Base-by-base conservation (phyloP, 441 rosid genomes). In the Bocquillonia castaneifolia region DNA sequence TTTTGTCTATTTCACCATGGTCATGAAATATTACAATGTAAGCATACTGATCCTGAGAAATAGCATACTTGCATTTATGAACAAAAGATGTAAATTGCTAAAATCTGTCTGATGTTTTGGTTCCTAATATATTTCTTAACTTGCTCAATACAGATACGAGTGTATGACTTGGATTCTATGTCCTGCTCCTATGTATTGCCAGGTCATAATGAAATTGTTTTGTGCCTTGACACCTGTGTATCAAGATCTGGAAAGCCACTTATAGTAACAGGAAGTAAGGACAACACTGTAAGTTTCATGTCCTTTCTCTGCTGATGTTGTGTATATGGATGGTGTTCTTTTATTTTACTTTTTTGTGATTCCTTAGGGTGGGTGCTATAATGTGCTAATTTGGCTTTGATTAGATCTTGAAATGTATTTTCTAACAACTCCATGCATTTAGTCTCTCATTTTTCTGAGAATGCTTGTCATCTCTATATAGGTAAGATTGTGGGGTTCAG, bases 401-500 rank as follows among this genome's bases (percentile, higher is more conserved):
- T n/a, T n/a, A n/a, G n/a, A n/a, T n/a, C n/a, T n/a, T n/a, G n/a
- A n/a, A n/a, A n/a, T n/a, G n/a, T 47, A 44, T 36, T 13, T 32
- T 31, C n/a, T 51, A 64, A 48, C 45, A 36, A 53, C 29, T 45
- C 22, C 14, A 22, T 54, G 39, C 18, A 48, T 64, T 26, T 67
- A 12, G 18, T 52, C 53, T 69, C 15, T 40, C 37, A 39, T 14
- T 64, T 51, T 31, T 53, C 44, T 69, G 23, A 55, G 51, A 8
- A 60, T 18, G 10, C 25, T 44, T 59, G 29, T 28, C 40, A 31
- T 73, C 68, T 79, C 59, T 67, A 29, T 80, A 59, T 71, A 94
- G 99, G 92, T 90, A 71, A 85, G 99, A 80, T 77, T 94, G 66
- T 94, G 99, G 98, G 91, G 88, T 20, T 69, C 91, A 71, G 85